Evolutionary conservation across 2,329 filamentous ascomycete species (phyloP).

Genomic region (Neoscytalidium dimidiatum): DNA sequence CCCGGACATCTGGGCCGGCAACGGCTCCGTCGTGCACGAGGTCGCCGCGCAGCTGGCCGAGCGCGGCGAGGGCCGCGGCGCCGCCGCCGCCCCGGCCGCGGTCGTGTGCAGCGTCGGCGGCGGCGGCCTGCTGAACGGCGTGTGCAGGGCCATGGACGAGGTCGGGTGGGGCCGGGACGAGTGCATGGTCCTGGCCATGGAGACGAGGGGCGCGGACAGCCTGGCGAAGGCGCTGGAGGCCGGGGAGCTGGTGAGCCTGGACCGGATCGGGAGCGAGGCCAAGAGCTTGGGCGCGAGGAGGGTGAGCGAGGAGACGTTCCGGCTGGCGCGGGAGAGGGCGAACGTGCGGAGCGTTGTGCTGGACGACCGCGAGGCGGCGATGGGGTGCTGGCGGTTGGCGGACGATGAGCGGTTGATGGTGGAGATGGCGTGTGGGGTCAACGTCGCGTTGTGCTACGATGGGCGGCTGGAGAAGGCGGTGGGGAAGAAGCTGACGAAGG

Average conservation of each 20-base stretch:
- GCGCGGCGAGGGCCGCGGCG: conserved; percentile 37
- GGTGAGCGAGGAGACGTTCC: conserved; percentile 66
- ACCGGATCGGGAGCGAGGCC: conserved; percentile 73
- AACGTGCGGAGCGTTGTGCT: conserved; percentile 65
- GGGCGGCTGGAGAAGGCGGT: conserved; percentile 73
- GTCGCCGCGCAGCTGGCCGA: conserved; percentile 43
- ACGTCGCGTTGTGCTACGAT: conserved; percentile 56
- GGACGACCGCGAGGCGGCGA: conserved; percentile 75
- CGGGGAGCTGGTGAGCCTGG: conserved; percentile 60
- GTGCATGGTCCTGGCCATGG: conserved; percentile 66
- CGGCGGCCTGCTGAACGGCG: conserved; percentile 75
- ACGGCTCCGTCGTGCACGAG: conserved; percentile 60
- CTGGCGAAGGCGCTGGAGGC: conserved; percentile 64
- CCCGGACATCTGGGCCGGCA: conserved; percentile 67
- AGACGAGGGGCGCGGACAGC: conserved; percentile 74
- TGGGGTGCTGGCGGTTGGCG: conserved; percentile 73
- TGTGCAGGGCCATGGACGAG: conserved; percentile 49
- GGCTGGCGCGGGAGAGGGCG: conserved; percentile 56
- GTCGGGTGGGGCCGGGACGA: conserved; percentile 8
- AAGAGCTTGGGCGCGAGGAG: conserved; percentile 71
- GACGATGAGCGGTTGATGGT: conserved; percentile 82
- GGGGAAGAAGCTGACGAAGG: conserved; percentile 84
- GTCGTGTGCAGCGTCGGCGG: conserved; percentile 80
- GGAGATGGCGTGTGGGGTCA: conserved; percentile 83
- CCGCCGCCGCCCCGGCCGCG: conserved; percentile 68